Base-by-base conservation (phyloP, 441 rosid species). In the Adansonia grandidieri region DNA sequence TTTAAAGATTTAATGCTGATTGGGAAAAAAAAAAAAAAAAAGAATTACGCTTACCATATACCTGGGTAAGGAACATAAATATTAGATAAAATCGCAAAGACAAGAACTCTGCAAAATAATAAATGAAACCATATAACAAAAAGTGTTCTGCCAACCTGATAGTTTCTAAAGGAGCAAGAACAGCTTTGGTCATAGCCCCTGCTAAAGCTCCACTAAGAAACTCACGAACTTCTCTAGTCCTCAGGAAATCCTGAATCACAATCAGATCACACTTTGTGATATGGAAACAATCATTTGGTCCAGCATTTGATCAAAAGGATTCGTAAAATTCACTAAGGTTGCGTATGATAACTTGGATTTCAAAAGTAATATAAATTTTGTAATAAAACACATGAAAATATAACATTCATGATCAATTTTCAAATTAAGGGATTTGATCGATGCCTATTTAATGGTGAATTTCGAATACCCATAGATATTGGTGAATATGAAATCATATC, bases 151-250 rank as follows among this genome's bases (percentile, higher is more conserved):
- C 85, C 53, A 60, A 93, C 99, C 98, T 94, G 89, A 94, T 91
- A 51, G 98, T 97, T 80, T 97, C 99, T 20, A 97, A 87, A 78
- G 99, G 99, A 87, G 99, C 99, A 76, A 96, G 99, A 76, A 93
- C 85, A 79, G 94, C 97, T 89, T 96, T 96, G 40, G 98, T 88
- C 99, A 96, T 92, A 37, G 97, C 98, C 74, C 99, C 98, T 1
- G 98, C 97, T 80, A 94, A 82, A 80, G 99, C 99, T 73, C 98
- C 98, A 75, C 99, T 93, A 64, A 94, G 90, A 86, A 96, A 96
- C 80, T 96, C 99, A 28, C 94, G 86, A 17, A 83, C 94, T 89
- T 93, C 99, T 80, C 97, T 92, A 68, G 88, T 84, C 81, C 79
- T 89, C 82, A 88, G 76, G 75, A 89, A 83, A 81, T 81, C 90